These are phyloP conservation scores for Dissophora ornata DNA, from an alignment of 192 early-diverging fungal genomes.

Conservation along the genomic window DNA sequence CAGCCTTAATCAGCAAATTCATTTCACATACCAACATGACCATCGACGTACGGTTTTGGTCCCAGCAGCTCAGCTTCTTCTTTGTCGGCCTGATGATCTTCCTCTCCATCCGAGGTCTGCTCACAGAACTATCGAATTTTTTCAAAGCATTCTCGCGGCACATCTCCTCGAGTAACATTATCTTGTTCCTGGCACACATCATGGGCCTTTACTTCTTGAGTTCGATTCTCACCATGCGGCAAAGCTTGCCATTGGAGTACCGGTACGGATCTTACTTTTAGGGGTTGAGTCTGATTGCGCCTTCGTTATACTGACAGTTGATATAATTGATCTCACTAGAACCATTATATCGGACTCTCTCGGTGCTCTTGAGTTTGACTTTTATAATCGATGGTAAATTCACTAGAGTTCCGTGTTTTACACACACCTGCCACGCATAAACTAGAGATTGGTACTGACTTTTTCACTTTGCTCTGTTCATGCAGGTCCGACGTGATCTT, in stretches of 20 bases:
- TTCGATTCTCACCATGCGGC: slow-evolving; percentile 93
- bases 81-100: slow-evolving; percentile 93
- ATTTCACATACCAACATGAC: slow-evolving; percentile 71
- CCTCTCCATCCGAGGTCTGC: slow-evolving; percentile 86
- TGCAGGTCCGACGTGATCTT: slow-evolving; percentile 90
- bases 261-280: neutral
- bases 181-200: slow-evolving; percentile 85
- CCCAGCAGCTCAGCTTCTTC: slow-evolving; percentile 92
- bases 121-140: slow-evolving; percentile 75
- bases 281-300: neutral
- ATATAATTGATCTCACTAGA: slow-evolving; percentile 22
- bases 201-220: slow-evolving; percentile 95
- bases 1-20: slow-evolving; percentile 77
- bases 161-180: slow-evolving; percentile 78
- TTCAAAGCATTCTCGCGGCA: slow-evolving; percentile 76
- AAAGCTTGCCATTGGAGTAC: slow-evolving; percentile 86
- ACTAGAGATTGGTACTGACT: neutral
- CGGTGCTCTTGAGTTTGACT: slow-evolving; percentile 87
- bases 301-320: too few species aligned
- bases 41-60: slow-evolving; percentile 86
- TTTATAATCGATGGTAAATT: slow-evolving; percentile 82
- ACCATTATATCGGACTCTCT: slow-evolving; percentile 84
- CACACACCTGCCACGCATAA: too few species aligned
- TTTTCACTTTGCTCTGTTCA: neutral
- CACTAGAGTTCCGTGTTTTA: neutral